Base-by-base conservation (phyloP, 345 rosid genomes). In the Toxicodendron radicans region DNA sequence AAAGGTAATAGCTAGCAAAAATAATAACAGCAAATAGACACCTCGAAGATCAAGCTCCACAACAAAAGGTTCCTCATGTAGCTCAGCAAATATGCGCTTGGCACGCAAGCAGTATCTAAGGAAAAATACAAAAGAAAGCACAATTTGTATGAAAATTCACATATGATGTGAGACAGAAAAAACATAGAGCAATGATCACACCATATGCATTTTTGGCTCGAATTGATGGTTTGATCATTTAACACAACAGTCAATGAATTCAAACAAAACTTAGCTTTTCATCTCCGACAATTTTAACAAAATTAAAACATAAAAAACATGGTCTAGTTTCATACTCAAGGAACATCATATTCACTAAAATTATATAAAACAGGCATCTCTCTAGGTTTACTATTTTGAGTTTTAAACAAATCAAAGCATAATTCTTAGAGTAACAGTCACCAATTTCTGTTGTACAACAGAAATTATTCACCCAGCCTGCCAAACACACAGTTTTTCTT, bases 1-100 rank as follows among this genome's bases (percentile, higher is more conserved):
- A 20, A 73, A 6, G 48, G 9, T 23, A 24, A 30, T 43, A 45
- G 49, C 20, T 52, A 64, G n/a, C 10, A 38, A 58, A 23, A 48
- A 62, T 18, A 62, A 80, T n/a, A 38, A 68, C 73, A 45, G 67
- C 77, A 30, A 70, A 71, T 27, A 72, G 32, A 32, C 87, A 91
- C 96, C 93, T 85, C 90, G 81, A 64, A 88, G 85, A 79, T 91
- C 92, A 75, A 91, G 97, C 86, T 89, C 97, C 24, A 89, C 86
- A 33, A 91, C 83, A 78, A 75, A 76, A 1, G 93, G 89, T 23
- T 60, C 73, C 83, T 83, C 82, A 66, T 73, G 76, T 72, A 91
- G 81, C 43, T 89, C 89, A 68, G 85, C 68, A 68, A 90, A 87
- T 61, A 90, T 75, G 62, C 75, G 80, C 77, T 90, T 90, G 56